These are phyloP conservation scores for Onygenales sp. DNA, from an alignment of 2,329 filamentous ascomycete species.

Conservation along the genomic window DNA sequence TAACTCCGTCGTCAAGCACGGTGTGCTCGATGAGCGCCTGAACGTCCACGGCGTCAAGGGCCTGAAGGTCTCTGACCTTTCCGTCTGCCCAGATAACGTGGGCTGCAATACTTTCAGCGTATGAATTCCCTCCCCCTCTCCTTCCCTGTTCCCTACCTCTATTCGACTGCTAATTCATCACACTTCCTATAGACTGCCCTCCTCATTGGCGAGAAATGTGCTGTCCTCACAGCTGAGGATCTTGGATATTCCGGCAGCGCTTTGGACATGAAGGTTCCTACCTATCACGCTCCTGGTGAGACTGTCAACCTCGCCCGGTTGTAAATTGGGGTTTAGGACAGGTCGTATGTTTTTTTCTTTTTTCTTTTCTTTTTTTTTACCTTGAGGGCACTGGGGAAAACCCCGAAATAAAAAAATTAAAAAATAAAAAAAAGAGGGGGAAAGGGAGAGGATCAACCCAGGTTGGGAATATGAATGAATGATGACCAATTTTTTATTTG, in stretches of 20 bases:
- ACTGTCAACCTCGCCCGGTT: conserved; percentile 23
- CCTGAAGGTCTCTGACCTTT: conserved; percentile 67
- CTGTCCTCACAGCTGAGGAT: conserved; percentile 61
- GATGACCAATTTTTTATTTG: too few relatives aligned
- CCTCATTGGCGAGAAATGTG: conserved; percentile 66
- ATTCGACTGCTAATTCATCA: conserved; percentile 5
- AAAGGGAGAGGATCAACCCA: too few relatives aligned
- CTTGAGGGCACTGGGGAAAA: too few relatives aligned
- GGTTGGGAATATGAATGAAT: too few relatives aligned
- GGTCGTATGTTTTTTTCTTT: not conserved
- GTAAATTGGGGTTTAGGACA: conserved; percentile 6
- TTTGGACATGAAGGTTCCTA: conserved; percentile 66
- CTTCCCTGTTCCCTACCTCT: not conserved
- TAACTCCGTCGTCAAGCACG: conserved; percentile 69
- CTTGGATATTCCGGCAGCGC: conserved; percentile 63
- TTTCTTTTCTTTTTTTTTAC: not conserved
- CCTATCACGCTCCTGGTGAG: conserved; percentile 46
- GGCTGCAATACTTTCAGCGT: conserved; percentile 54
- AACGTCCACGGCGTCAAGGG: conserved; percentile 70
- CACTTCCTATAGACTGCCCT: conserved; percentile 50
- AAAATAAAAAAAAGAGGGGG: too few relatives aligned
- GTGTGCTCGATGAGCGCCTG: conserved; percentile 63
- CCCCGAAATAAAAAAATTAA: too few relatives aligned
- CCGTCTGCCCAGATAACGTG: conserved; percentile 70
- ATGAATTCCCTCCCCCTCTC: conserved; percentile 10